These are phyloP conservation scores for Chaetomium fimeti DNA, from an alignment of 495 filamentous ascomycete genomes.

Conservation along the genomic window DNA sequence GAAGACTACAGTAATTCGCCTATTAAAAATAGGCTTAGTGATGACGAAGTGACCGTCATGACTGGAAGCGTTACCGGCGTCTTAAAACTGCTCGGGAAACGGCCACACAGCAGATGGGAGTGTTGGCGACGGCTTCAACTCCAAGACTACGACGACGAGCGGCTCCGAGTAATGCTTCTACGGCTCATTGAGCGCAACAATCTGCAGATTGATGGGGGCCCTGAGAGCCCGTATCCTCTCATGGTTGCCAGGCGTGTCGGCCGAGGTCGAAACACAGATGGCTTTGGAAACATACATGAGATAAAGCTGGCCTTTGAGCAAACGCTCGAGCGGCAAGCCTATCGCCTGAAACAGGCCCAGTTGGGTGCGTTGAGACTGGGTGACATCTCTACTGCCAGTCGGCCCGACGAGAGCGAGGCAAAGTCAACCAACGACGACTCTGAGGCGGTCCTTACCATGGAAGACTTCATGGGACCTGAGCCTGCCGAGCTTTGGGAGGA, in stretches of 20 bases:
- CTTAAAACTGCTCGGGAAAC: not conserved
- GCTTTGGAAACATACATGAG: not conserved
- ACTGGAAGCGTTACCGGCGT: not conserved
- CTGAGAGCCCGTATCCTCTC: not conserved
- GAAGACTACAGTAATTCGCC: too few relatives aligned
- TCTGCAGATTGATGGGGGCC: conserved; percentile 42
- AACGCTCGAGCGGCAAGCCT: not conserved
- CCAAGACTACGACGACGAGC: conserved; percentile 57
- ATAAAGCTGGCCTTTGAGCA: not conserved
- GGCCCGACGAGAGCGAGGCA: too few relatives aligned
- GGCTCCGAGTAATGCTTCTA: conserved; percentile 56
- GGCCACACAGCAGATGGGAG: conserved; percentile 56
- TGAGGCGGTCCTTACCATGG: not conserved
- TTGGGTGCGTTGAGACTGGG: too few relatives aligned
- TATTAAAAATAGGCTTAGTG: too few relatives aligned
- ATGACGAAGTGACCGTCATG: not conserved
- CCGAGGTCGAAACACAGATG: not conserved
- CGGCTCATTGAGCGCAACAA: conserved; percentile 45
- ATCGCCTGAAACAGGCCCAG: not conserved
- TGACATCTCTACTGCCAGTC: too few relatives aligned
- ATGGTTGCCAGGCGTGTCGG: not conserved
- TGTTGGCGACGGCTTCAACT: conserved; percentile 57
- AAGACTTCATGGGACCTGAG: conserved; percentile 62
- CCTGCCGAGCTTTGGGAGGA: conserved; percentile 46
- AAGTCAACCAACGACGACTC: not conserved